Evolutionary conservation across 208 protist species (phyloP).

Genomic region (Leishmania lainsoni): DNA sequence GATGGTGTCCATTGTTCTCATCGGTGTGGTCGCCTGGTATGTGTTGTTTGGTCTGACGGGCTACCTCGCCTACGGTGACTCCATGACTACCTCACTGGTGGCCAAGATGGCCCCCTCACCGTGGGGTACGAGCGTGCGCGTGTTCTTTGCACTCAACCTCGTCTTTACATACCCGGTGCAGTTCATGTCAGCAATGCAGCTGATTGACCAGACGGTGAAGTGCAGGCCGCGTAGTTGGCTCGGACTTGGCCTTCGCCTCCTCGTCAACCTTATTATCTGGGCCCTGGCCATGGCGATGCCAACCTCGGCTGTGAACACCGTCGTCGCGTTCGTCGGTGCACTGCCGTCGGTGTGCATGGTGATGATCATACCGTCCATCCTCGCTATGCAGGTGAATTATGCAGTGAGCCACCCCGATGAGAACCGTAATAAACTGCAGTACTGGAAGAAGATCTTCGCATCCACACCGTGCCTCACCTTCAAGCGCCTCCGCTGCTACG

Average conservation of each 20-base stretch:
- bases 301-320: slow-evolving; percentile 61
- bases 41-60: slow-evolving; percentile 66
- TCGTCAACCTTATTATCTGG: slow-evolving; percentile 69
- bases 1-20: slow-evolving; percentile 56
- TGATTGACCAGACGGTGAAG: slow-evolving; percentile 56
- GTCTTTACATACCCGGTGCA: slow-evolving; percentile 80
- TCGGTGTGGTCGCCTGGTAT: slow-evolving; percentile 54
- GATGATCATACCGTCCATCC: slow-evolving; percentile 64
- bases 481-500: slow-evolving; percentile 40
- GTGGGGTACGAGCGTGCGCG: slow-evolving; percentile 53
- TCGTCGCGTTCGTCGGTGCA: slow-evolving; percentile 73
- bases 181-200: slow-evolving; percentile 80
- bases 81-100: slow-evolving; percentile 49
- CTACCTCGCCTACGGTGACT: slow-evolving; percentile 67
- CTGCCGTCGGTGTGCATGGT: slow-evolving; percentile 74
- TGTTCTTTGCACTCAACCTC: slow-evolving; percentile 54
- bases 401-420: slow-evolving; percentile 60
- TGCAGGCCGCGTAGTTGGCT: slow-evolving; percentile 59
- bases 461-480: slow-evolving; percentile 39
- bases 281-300: slow-evolving; percentile 63
- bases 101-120: slow-evolving; percentile 40
- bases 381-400: slow-evolving; percentile 52
- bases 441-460: slow-evolving; percentile 60
- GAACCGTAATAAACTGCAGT: slow-evolving; percentile 42
- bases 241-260: slow-evolving; percentile 49